Conservation (phyloP, 73 alveolate genomes). For the Tetrahymena borealis region DNA sequence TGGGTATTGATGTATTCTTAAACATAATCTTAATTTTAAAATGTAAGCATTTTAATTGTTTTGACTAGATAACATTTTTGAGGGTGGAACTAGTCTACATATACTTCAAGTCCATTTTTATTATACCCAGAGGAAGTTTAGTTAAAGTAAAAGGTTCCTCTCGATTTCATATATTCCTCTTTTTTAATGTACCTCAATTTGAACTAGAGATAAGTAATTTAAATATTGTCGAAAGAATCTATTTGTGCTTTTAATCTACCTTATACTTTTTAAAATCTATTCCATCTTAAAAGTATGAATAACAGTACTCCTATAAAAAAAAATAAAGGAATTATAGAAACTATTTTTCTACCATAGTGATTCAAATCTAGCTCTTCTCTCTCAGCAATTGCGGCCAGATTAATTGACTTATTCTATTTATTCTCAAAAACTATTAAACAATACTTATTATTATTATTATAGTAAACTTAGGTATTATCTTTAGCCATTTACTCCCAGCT, state of each 20-base stretch:
- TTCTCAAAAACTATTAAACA: too few relatives aligned
- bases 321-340: neutral
- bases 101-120: neutral
- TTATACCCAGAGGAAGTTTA: neutral
- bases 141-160: neutral
- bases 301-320: neutral
- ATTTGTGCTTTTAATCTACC: neutral
- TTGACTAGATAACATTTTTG: neutral
- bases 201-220: neutral
- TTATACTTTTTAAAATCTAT: neutral
- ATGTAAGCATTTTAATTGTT: neutral
- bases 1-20: neutral
- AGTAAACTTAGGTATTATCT: neutral
- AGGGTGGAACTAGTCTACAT: neutral
- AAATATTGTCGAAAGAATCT: neutral
- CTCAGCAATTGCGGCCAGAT: neutral
- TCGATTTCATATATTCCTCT: neutral
- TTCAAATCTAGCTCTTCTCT: neutral
- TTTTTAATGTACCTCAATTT: neutral
- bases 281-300: neutral
- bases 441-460: too few relatives aligned
- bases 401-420: neutral
- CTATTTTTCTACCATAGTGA: neutral
- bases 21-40: neutral
- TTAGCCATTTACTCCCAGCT: neutral